Base-by-base conservation (phyloP, 2,329 filamentous ascomycete genomes). In the Aspergillus versicolor region DNA sequence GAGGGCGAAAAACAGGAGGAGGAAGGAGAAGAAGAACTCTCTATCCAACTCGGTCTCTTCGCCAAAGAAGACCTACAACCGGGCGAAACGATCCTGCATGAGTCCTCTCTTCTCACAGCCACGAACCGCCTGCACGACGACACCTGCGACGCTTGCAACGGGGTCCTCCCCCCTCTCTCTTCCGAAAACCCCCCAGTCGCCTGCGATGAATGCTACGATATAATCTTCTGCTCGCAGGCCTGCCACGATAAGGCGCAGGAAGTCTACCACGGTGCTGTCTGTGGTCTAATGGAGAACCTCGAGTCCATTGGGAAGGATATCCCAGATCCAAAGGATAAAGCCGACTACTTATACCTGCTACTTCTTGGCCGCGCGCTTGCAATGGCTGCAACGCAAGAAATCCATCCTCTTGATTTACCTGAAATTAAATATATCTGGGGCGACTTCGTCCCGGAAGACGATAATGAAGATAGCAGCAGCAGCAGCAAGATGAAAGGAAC, bases 81-180 rank as follows among this genome's bases (percentile, higher is more conserved):
- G 0, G 90, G 89, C 9, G 89, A 95, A 70, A 80, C 82, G 5
- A 86, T 97, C 2, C 82, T 99, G 30, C 79, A 84, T 47, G 94
- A 99, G 70, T 90, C 88, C 59, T 94, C 92, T 8, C 82, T 96
- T 7, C 79, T 99, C 41, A 96, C 92, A 2, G 92, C 91, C 45
- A 94, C 93, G 65, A 94, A 94, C 70, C 87, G 91, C 30, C 83
- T 94, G 12, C 91, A 95, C 70, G 92, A 96, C 61, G 82, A 89
- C 4, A 83, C 93, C 30, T 97, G 93, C 73, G 93, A 97, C 73
- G 92, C 92, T 13, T 97, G 93, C 73, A 91, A 91, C 66, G 81
- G 83, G 7, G 84, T 85, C 22, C 81, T 95, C 5, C 90, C 89
- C 0, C 81, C 82, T 0, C 76, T 90, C 37, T 74, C 67, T 1